These are phyloP conservation scores for Beauveria rudraprayagi DNA, from an alignment of 2,329 filamentous ascomycete genomes.

Conservation along the genomic window DNA sequence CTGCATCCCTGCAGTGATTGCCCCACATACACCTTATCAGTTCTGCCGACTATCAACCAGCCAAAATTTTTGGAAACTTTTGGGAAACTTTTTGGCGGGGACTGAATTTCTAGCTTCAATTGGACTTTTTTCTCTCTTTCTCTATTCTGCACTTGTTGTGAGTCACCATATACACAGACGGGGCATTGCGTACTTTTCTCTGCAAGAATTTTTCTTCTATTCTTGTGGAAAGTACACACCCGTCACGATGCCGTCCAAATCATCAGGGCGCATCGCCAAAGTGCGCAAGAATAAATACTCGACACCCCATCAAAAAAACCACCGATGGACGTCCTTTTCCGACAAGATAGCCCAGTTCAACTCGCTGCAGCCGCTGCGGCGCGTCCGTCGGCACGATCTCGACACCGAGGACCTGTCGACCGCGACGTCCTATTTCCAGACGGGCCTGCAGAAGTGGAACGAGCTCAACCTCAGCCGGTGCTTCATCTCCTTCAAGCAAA, in stretches of 20 bases:
- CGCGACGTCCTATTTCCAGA: slow-evolving; percentile 79
- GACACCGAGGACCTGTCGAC: slow-evolving; percentile 68
- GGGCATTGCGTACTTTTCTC: slow-evolving; percentile 11
- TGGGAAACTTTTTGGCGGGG: slow-evolving; percentile 15
- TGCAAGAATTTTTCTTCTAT: slow-evolving; percentile 9
- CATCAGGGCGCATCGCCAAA: slow-evolving; percentile 61
- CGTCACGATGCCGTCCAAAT: slow-evolving; percentile 51
- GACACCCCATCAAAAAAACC: slow-evolving; percentile 70
- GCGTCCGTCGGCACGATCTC: slow-evolving; percentile 76
- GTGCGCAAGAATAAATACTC: slow-evolving; percentile 60
- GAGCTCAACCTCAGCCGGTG: slow-evolving; percentile 83
- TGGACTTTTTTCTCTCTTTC: slow-evolving; percentile 15
- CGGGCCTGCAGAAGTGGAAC: slow-evolving; percentile 76
- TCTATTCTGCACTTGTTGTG: slow-evolving; percentile 11
- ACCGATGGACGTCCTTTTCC: slow-evolving; percentile 87
- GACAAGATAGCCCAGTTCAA: slow-evolving; percentile 85
- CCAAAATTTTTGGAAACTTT: slow-evolving; percentile 24
- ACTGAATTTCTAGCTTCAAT: slow-evolving; percentile 4
- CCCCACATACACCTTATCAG: slow-evolving; percentile 23
- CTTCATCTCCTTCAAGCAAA: slow-evolving; percentile 69
- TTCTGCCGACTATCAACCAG: slow-evolving; percentile 26
- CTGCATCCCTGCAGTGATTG: not conserved
- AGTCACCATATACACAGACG: slow-evolving; percentile 1
- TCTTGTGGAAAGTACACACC: slow-evolving; percentile 10
- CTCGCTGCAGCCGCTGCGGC: slow-evolving; percentile 82